Evolutionary conservation across 345 rosid species (phyloP).

Genomic region (Ceriops zippeliana): DNA sequence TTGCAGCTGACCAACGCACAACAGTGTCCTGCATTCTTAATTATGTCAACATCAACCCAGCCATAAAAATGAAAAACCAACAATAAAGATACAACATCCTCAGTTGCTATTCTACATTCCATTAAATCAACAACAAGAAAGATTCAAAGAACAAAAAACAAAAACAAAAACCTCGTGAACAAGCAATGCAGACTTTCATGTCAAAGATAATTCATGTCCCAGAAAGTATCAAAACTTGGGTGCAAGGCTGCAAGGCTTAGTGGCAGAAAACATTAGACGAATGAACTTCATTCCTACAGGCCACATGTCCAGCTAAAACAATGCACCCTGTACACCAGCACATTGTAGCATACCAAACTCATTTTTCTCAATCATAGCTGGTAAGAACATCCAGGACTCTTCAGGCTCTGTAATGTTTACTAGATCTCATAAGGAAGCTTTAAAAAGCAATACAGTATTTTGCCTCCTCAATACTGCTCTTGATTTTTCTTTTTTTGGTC

Average conservation of each 20-base stretch:
- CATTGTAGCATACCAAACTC: too few relatives aligned
- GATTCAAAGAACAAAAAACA: neutral
- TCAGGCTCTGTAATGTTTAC: too few relatives aligned
- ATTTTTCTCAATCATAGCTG: too few relatives aligned
- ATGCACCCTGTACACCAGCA: too few relatives aligned
- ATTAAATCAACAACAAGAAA: neutral
- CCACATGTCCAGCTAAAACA: too few relatives aligned
- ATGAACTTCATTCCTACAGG: too few relatives aligned
- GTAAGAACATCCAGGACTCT: too few relatives aligned
- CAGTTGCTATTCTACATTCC: neutral
- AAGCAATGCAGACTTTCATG: constrained; percentile 3
- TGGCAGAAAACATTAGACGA: neutral
- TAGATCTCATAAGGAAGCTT: too few relatives aligned
- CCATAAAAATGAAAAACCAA: constrained; percentile 15
- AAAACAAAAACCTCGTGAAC: neutral
- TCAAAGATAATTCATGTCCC: constrained; percentile 4
- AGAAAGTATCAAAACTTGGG: neutral
- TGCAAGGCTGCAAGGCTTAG: neutral
- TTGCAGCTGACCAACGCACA: constrained; percentile 99
- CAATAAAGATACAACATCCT: neutral
- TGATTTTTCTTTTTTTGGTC: too few relatives aligned
- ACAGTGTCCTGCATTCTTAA: constrained; percentile 71
- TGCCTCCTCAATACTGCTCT: too few relatives aligned
- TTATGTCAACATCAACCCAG: constrained; percentile 16
- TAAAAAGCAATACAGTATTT: too few relatives aligned